phyloP scores from a whole-genome alignment of 2,329 filamentous ascomycete species.

The Fusarium sp. region DNA sequence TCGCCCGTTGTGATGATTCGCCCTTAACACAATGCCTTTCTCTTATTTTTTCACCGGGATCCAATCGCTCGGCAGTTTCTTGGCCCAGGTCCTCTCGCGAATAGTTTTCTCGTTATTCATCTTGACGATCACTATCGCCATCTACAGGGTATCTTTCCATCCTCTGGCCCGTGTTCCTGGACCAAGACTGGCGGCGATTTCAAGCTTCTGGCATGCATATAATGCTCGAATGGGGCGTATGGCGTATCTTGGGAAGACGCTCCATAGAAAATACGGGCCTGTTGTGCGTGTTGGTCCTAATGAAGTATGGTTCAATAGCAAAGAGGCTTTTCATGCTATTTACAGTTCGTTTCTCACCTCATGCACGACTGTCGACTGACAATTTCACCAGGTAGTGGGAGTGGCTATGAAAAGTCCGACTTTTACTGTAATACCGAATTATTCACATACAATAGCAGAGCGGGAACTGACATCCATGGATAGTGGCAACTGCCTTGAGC shows the following conservation, averaged over 20 bases:
- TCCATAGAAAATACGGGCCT: conserved; percentile 61
- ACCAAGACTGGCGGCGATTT: conserved; percentile 58
- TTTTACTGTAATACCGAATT: conserved; percentile 58
- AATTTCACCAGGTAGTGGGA: conserved; percentile 52
- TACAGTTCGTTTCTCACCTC: conserved; percentile 49
- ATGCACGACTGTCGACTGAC: background rate
- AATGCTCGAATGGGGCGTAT: conserved; percentile 58
- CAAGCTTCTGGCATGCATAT: conserved; percentile 60
- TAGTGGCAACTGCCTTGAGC: conserved; percentile 59
- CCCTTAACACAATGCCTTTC: conserved; percentile 14
- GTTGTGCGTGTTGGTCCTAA: conserved; percentile 64
- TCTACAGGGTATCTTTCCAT: conserved; percentile 57
- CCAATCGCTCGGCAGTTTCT: background rate
- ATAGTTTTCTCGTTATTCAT: conserved; percentile 16
- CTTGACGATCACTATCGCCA: conserved; percentile 26
- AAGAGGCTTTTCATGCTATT: conserved; percentile 55
- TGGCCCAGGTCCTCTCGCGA: background rate
- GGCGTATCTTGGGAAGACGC: conserved; percentile 52
- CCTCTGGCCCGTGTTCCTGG: conserved; percentile 59
- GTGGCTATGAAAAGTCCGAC: conserved; percentile 61
- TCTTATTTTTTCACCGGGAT: conserved; percentile 6
- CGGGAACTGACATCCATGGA: background rate
- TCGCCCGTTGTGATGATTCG: conserved; percentile 20
- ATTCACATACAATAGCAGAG: background rate
- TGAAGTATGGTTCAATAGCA: conserved; percentile 63